A percentile compares a stretch with the other conserved stretches of the same genome.
Evolutionary conservation across 176 grass and related monocot genomes (phyloP).

Genomic region (Eremochloa ophiuroides): DNA sequence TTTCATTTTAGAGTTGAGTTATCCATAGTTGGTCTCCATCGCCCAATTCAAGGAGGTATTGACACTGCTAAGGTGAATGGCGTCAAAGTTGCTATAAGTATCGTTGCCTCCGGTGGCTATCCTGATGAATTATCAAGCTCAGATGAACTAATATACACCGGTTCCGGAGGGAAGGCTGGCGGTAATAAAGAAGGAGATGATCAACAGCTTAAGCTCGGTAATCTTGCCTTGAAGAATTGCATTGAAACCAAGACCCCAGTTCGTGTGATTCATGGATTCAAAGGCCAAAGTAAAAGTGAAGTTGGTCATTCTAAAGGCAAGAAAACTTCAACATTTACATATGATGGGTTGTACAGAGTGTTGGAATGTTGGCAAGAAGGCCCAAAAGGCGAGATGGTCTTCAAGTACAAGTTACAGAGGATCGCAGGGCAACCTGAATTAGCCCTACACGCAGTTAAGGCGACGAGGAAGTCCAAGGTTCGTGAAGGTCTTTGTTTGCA

Average conservation of each 20-base stretch:
- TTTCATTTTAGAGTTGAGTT: conserved; percentile 72
- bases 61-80: conserved; percentile 29
- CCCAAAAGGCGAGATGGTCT: conserved; percentile 41
- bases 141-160: conserved; percentile 65
- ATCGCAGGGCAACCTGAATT: conserved; percentile 61
- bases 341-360: conserved; percentile 66
- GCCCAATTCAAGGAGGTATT: conserved; percentile 53
- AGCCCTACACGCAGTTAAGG: conserved; percentile 57
- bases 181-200: conserved; percentile 53
- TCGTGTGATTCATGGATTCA: conserved; percentile 70
- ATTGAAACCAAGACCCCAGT: conserved; percentile 53
- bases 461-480: conserved; percentile 50
- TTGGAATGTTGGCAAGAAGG: conserved; percentile 54
- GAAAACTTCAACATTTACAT: conserved; percentile 50
- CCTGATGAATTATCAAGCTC: conserved; percentile 57
- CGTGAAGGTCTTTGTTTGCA: conserved; percentile 58
- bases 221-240: conserved; percentile 74
- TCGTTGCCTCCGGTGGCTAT: conserved; percentile 70
- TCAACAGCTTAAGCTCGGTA: conserved; percentile 69
- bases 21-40: conserved; percentile 62
- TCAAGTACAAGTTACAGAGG: conserved; percentile 54
- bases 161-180: conserved; percentile 50
- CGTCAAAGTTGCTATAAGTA: conserved; percentile 46
- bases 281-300: conserved; percentile 50
- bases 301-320: conserved; percentile 40